Percentiles rank a stretch among this genome's conserved stretches.
phyloP scores from a whole-genome alignment of 2,329 filamentous ascomycete species.

The Fusarium duplospermum region DNA sequence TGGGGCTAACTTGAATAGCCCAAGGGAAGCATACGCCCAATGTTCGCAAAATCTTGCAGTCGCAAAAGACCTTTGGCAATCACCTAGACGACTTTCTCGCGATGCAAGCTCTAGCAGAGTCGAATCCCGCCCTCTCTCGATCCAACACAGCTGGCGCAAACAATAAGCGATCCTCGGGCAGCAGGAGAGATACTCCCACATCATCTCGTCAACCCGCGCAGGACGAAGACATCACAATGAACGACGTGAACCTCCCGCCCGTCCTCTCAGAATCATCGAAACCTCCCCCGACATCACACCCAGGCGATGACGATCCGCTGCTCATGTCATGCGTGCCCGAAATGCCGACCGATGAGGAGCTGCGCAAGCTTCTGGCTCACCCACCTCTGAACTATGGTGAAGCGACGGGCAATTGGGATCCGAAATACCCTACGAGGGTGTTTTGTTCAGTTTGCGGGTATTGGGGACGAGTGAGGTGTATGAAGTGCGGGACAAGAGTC shows the following conservation, averaged over 20 bases:
- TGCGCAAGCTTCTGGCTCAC: slow-evolving; percentile 71
- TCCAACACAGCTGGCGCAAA: slow-evolving; percentile 46
- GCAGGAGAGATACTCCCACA: slow-evolving; percentile 43
- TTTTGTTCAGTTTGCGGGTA: slow-evolving; percentile 88
- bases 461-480: slow-evolving; percentile 81
- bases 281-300: slow-evolving; percentile 53
- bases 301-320: slow-evolving; percentile 67
- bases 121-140: slow-evolving; percentile 48
- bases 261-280: slow-evolving; percentile 52
- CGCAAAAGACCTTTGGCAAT: slow-evolving; percentile 86
- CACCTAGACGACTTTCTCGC: slow-evolving; percentile 85
- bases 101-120: slow-evolving; percentile 60
- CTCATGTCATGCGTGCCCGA: slow-evolving; percentile 69
- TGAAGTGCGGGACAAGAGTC: slow-evolving; percentile 82
- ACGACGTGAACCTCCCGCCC: slow-evolving; percentile 41
- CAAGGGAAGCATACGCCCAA: slow-evolving; percentile 72
- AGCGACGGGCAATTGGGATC: slow-evolving; percentile 62
- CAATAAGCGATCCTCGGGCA: slow-evolving; percentile 44
- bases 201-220: slow-evolving; percentile 29
- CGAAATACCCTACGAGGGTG: slow-evolving; percentile 66
- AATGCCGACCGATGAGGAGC: slow-evolving; percentile 68
- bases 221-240: slow-evolving; percentile 45
- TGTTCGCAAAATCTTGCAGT: slow-evolving; percentile 81
- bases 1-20: slow-evolving; percentile 43
- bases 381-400: slow-evolving; percentile 77